Conservation (phyloP, 805 yeast genomes). For the Jamesozyma gamospora region DNA sequence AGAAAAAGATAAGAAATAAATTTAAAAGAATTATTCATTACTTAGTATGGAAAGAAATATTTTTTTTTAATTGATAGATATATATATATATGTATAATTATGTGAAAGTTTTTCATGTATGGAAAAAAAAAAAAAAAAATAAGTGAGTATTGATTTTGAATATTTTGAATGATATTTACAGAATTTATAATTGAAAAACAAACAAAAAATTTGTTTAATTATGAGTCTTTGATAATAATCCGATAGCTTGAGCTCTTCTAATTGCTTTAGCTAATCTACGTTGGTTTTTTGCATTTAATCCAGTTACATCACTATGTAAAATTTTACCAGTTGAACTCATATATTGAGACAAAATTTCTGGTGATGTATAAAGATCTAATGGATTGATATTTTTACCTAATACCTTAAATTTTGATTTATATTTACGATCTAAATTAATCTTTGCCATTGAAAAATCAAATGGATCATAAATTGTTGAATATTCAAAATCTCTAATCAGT, state of each 20-base stretch:
- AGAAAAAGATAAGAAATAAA: constrained; percentile 12
- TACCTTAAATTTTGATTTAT: constrained; percentile 10
- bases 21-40: no score
- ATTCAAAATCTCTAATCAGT: constrained; percentile 31
- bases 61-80: not conserved
- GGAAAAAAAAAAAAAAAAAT: not conserved
- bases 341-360: constrained; percentile 56
- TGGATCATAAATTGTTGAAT: constrained; percentile 62
- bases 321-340: constrained; percentile 68
- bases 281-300: constrained; percentile 58
- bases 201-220: constrained; percentile 17
- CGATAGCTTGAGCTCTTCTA: constrained; percentile 70
- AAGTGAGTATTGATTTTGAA: not conserved
- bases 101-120: not conserved
- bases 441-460: constrained; percentile 64
- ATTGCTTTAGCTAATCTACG: constrained; percentile 64
- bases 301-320: constrained; percentile 60
- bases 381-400: constrained; percentile 41
- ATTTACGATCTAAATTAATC: constrained; percentile 39
- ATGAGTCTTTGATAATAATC: constrained; percentile 68
- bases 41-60: not conserved
- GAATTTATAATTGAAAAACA: no score
- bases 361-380: constrained; percentile 58
- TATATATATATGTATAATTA: not conserved
- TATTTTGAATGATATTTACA: not conserved